Percentiles rank a stretch among this genome's conserved stretches.
These are phyloP conservation scores for Pythium graminicola DNA, from an alignment of 352 stramenopile genomes.

Conservation along the genomic window DNA sequence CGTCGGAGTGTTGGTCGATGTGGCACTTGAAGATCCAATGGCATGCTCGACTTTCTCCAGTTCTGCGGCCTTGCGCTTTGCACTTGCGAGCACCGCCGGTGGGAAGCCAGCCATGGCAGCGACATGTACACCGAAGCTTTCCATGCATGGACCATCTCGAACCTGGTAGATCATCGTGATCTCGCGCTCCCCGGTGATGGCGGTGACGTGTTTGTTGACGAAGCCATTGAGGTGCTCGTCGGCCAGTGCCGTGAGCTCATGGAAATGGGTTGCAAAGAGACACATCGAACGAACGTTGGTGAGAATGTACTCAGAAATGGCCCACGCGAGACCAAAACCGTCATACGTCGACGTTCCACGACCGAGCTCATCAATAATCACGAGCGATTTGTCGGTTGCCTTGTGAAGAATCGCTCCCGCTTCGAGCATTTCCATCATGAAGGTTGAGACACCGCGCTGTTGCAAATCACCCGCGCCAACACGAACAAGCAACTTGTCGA, in stretches of 20 bases:
- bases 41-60: constrained; percentile 84
- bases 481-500: constrained; percentile 95
- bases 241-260: constrained; percentile 96
- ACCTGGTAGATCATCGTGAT: constrained; percentile 94
- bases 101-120: constrained; percentile 97
- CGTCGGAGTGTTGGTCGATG: constrained; percentile 19
- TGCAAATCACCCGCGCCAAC: constrained; percentile 97
- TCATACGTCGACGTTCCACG: constrained; percentile 98
- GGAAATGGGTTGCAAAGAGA: constrained; percentile 98
- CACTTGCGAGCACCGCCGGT: constrained; percentile 86
- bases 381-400: constrained; percentile 90
- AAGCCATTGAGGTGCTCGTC: constrained; percentile 60
- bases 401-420: constrained; percentile 94
- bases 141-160: constrained; percentile 91
- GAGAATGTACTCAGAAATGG: constrained; percentile 97
- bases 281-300: constrained; percentile 83
- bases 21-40: constrained; percentile 18
- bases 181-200: constrained; percentile 67
- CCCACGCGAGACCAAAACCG: constrained; percentile 95
- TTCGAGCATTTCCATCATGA: constrained; percentile 99
- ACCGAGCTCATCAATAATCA: constrained; percentile 99
- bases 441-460: constrained; percentile 97
- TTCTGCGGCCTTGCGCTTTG: constrained; percentile 91
- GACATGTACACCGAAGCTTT: constrained; percentile 99
- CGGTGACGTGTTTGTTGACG: constrained; percentile 97